A percentile compares a stretch with the other conserved stretches of the same genome.
Conservation (phyloP, 2,329 filamentous ascomycete species). For the Lachnellula occidentalis region DNA sequence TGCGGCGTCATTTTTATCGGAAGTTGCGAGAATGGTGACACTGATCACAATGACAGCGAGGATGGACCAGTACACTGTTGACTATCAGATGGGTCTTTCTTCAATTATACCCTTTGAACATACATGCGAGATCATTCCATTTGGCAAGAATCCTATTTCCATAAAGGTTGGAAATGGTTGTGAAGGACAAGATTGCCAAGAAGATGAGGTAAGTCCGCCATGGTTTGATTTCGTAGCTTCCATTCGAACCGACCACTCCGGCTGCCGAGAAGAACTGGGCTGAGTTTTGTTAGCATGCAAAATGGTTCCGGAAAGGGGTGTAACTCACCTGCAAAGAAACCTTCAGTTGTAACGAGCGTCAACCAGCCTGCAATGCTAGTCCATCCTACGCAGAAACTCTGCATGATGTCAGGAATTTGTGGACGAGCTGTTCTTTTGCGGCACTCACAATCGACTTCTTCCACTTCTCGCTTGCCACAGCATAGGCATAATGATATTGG, state of each 20-base stretch:
- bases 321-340: constrained; percentile 37
- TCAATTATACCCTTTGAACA: constrained; percentile 24
- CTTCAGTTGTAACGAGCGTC: constrained; percentile 39
- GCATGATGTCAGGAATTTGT: not conserved
- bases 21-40: constrained; percentile 31
- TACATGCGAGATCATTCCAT: not conserved
- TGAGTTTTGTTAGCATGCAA: not conserved
- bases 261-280: constrained; percentile 29
- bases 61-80: constrained; percentile 36
- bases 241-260: constrained; percentile 36
- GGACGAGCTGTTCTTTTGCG: constrained; percentile 31
- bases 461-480: constrained; percentile 33
- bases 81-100: not conserved
- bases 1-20: constrained; percentile 38
- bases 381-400: constrained; percentile 36
- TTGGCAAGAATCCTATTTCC: not conserved
- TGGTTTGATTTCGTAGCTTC: constrained; percentile 32
- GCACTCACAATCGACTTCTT: constrained; percentile 23
- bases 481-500: constrained; percentile 36
- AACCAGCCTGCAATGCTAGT: constrained; percentile 43
- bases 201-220: constrained; percentile 42
- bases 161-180: constrained; percentile 25
- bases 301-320: not conserved
- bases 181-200: constrained; percentile 35
- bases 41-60: constrained; percentile 37